Base-by-base conservation (phyloP, 495 filamentous ascomycete genomes). In the Xylona heveae region DNA sequence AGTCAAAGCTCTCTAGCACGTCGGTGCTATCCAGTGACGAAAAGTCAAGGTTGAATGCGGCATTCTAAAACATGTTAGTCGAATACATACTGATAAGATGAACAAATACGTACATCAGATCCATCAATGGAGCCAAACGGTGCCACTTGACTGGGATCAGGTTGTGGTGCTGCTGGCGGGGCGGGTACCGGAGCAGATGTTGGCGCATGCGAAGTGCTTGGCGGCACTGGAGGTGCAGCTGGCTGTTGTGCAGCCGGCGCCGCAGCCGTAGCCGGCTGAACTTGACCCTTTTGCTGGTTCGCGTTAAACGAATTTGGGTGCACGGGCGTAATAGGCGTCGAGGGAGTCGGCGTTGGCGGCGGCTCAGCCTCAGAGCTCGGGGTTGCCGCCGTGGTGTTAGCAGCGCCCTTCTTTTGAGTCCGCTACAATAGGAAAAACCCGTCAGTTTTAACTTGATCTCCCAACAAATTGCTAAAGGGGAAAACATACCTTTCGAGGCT, bases 1-100 rank as follows among this genome's bases (percentile, higher is more conserved):
- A 95, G 51, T 95, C 85, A 42, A 95, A 95, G 42, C 78, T 77
- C 45, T 81, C 74, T 30, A 95, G 57, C n/a, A 90, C 74, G 48
- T 84, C 65, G 28, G 56, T 55, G 19, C 61, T 66, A 33, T 67
- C 61, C 43, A 77, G 51, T 27, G 50, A 44, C 41, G 59, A 61
- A 45, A 80, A 78, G 34, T 74, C 70, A 46, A 78, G 59, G 26
- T 51, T 64, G 49, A 62, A 59, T 14, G 20, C 31, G 3, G 20
- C 9, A 19, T 14, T 13, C 8, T 39, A 16, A 18, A 22, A 6
- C 10, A n/a, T 10, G 18, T 30, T 25, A 32, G 26, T 20, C 17
- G 32, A 5, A 16, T 25, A 3, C 33, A 18, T 4, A 22, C 10
- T 13, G n/a, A 18, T 10, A 1, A 18, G 3, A 10, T 3, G 1